A percentile compares a stretch with the other conserved stretches of the same genome.
phyloP scores from a whole-genome alignment of 805 yeast species.

The Kuraishia capsulata region DNA sequence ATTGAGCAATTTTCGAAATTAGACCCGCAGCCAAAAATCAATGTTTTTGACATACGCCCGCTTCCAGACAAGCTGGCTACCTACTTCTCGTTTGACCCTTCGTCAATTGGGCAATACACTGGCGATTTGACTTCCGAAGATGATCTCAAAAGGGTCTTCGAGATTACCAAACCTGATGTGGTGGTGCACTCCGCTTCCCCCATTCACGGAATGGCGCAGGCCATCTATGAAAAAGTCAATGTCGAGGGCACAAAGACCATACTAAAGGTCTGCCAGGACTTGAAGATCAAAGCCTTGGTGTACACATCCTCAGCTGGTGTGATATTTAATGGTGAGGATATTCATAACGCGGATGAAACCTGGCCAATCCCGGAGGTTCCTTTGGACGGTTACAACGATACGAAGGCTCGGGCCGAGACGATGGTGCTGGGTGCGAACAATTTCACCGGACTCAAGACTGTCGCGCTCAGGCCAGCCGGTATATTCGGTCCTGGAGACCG shows the following conservation, averaged over 20 bases:
- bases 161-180: slow-evolving; percentile 51
- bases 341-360: slow-evolving; percentile 85
- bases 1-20: slow-evolving; percentile 72
- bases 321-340: slow-evolving; percentile 89
- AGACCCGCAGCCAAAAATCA: slow-evolving; percentile 61
- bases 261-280: slow-evolving; percentile 48
- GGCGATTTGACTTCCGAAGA: slow-evolving; percentile 78
- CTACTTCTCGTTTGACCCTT: slow-evolving; percentile 65
- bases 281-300: slow-evolving; percentile 56
- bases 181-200: slow-evolving; percentile 97
- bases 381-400: slow-evolving; percentile 95
- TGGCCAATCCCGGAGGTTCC: slow-evolving; percentile 89
- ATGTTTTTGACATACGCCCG: slow-evolving; percentile 88
- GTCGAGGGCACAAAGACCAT: slow-evolving; percentile 81
- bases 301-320: slow-evolving; percentile 98
- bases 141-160: slow-evolving; percentile 60
- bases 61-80: slow-evolving; percentile 63
- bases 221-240: slow-evolving; percentile 81
- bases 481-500: slow-evolving; percentile 98
- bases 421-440: slow-evolving; percentile 71
- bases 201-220: slow-evolving; percentile 78
- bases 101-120: slow-evolving; percentile 48
- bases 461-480: slow-evolving; percentile 94
- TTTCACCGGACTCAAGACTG: slow-evolving; percentile 54
- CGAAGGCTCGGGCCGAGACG: slow-evolving; percentile 86